Evolutionary conservation across 1,139 yeast species (phyloP).

Genomic region (Starmera stellimalicola): DNA sequence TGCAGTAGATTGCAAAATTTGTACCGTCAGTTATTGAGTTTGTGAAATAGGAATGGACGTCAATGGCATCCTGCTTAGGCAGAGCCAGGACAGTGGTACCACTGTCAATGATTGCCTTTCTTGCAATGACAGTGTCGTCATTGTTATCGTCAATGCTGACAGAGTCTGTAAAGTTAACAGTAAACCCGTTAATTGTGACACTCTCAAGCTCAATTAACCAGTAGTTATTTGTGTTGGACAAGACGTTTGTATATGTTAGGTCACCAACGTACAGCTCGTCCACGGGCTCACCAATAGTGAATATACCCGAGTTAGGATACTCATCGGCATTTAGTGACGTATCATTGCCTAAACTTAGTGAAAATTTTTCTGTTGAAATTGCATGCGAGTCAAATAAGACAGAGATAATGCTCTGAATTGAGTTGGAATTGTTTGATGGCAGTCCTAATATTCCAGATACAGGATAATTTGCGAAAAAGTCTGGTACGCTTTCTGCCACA

Average conservation of each 20-base stretch:
- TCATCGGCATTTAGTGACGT: slow-evolving; percentile 19
- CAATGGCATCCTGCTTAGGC: slow-evolving; percentile 47
- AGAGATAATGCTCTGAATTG: slow-evolving; percentile 30
- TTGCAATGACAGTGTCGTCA: slow-evolving; percentile 10
- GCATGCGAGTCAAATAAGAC: slow-evolving; percentile 27
- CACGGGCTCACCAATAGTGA: slow-evolving; percentile 36
- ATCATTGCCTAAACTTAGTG: slow-evolving; percentile 32
- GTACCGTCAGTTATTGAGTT: slow-evolving; percentile 43
- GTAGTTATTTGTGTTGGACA: slow-evolving; percentile 31
- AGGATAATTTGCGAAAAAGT: slow-evolving; percentile 40
- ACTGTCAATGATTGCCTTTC: slow-evolving; percentile 50
- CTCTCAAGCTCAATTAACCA: slow-evolving; percentile 43
- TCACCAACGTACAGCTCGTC: slow-evolving; percentile 33
- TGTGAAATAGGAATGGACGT: slow-evolving; percentile 41
- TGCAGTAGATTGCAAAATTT: slow-evolving; percentile 54
- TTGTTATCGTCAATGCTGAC: slow-evolving; percentile 11
- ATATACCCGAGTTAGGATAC: slow-evolving; percentile 28
- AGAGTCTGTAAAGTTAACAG: slow-evolving; percentile 24
- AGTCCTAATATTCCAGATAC: slow-evolving; percentile 58
- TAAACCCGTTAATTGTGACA: slow-evolving; percentile 26
- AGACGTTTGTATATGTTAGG: slow-evolving; percentile 32
- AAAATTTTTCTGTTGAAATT: slow-evolving; percentile 29
- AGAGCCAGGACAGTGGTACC: slow-evolving; percentile 58
- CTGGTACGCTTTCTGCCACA: slow-evolving; percentile 43
- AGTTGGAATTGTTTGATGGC: slow-evolving; percentile 29